Percentiles rank a stretch among this genome's conserved stretches.
These are phyloP conservation scores for Phytophthora idaei DNA, from an alignment of 352 stramenopile species.

Conservation along the genomic window DNA sequence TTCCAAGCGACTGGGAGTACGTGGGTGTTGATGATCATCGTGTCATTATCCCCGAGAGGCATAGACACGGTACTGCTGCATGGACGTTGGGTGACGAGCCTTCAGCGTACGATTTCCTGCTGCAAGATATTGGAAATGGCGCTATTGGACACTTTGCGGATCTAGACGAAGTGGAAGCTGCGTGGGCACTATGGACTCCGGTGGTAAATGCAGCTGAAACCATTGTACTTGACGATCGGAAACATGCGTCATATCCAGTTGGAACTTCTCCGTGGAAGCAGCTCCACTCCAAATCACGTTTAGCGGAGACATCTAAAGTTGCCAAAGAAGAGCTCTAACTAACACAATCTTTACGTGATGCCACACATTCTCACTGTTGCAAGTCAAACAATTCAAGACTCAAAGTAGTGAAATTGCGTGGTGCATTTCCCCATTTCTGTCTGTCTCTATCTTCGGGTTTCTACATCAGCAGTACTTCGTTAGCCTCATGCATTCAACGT, in stretches of 20 bases:
- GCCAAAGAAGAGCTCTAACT: neutral
- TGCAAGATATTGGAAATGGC: conserved; percentile 29
- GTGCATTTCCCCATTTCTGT: neutral
- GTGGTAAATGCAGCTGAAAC: conserved; percentile 48
- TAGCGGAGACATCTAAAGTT: neutral
- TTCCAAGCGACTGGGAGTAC: conserved; percentile 22
- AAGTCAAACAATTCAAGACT: too few relatives aligned
- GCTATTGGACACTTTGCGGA: conserved; percentile 46
- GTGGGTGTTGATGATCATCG: neutral
- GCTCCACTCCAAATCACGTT: neutral
- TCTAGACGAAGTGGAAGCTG: conserved; percentile 63
- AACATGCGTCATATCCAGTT: conserved; percentile 12
- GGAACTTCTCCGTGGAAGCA: conserved; percentile 26
- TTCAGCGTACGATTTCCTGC: conserved; percentile 45
- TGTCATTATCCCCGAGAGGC: conserved; percentile 7
- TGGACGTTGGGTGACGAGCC: conserved; percentile 44
- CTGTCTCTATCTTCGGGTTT: conserved; percentile 20
- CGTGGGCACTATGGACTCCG: conserved; percentile 69
- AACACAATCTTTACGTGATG: too few relatives aligned
- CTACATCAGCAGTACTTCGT: neutral
- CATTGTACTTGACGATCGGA: neutral
- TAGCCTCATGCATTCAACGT: conserved; percentile 55
- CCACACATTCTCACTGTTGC: neutral
- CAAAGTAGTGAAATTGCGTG: neutral
- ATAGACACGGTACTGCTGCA: neutral